Evolutionary conservation across 805 yeast species (phyloP), one percentile per base, ranked within the genome.

Genomic region (Spathaspora boniae): DNA sequence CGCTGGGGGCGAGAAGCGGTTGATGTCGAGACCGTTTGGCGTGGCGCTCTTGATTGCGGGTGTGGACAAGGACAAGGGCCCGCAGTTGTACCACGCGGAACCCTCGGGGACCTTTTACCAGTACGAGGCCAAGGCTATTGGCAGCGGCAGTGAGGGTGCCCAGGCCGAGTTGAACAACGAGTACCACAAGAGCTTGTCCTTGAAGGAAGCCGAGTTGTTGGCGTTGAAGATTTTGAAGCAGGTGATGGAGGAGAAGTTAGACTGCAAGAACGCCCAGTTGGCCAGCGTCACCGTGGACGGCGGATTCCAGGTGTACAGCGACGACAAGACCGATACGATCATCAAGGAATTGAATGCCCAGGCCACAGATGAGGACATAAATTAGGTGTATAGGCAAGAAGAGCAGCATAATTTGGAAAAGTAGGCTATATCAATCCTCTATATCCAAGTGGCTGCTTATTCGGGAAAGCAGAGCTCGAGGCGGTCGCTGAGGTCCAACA

Each of bases 101-200:
- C 98, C 99, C 26, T 86, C 96, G 9, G 99, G 99, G 40, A 93
- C 99, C 1, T 93, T 88, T 52, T 94, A 93, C 67, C 79, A 93
- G 63, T 93, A 93, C 58, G 96, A 93, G 54, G 99, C 98, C 19
- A 94, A 93, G 66, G 98, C 98, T 9, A 93, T 94, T 53, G 99
- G 99, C 9, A 86, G 96, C 2, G 99, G 99, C 15, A 85, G 95
- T 11, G 99, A 93, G 65, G 98, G 98, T 45, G 99, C 99, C 2
- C 98, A 94, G 65, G 83, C 96, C 2, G 99, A 93, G 62, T 72
- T 93, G 55, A 96, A 89, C 62, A 91, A 89, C 54, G 96, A 93
- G 65, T 93, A 93, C 66, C 98, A 91, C 65, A 82, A 82, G 47
- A 86, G 95, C 15, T 72, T 93, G 51, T 87, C 97, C 9, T 68